Evolutionary conservation across 176 grass and related monocot species (phyloP).

Genomic region (Cocos nucifera): DNA sequence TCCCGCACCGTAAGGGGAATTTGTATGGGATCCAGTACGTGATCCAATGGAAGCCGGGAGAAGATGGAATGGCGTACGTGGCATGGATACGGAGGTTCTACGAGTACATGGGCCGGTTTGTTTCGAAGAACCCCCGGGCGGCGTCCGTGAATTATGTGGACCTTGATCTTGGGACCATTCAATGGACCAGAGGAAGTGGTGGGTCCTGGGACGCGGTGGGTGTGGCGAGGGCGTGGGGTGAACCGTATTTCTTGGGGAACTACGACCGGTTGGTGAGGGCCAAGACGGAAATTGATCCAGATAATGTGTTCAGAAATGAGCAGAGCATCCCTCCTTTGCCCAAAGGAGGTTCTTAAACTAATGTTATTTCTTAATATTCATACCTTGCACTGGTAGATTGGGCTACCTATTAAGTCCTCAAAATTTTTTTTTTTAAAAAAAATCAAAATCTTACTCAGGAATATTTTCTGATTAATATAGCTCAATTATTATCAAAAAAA

Average conservation of each 20-base stretch:
- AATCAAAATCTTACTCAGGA: too few species aligned
- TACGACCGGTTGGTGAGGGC: conserved; percentile 44
- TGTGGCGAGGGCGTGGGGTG: conserved; percentile 35
- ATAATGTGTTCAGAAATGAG: conserved; percentile 53
- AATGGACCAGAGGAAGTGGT: background rate
- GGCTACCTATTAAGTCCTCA: too few species aligned
- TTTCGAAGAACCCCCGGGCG: conserved; percentile 29
- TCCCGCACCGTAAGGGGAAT: conserved; percentile 62
- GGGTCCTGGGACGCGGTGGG: background rate
- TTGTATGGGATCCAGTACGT: conserved; percentile 51
- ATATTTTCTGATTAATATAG: too few species aligned
- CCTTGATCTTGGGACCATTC: conserved; percentile 51
- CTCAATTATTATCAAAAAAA: too few species aligned
- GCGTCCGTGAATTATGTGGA: conserved; percentile 82
- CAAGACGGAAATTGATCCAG: conserved; percentile 45
- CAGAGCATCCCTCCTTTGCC: conserved; percentile 54
- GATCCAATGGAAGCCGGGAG: conserved; percentile 27
- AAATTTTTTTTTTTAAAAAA: too few species aligned
- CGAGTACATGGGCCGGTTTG: conserved; percentile 28
- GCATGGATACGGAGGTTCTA: conserved; percentile 46
- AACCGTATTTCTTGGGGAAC: conserved; percentile 61
- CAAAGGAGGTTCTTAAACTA: background rate
- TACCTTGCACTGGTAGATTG: too few species aligned
- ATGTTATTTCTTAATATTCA: too few species aligned
- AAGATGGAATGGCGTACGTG: conserved; percentile 29